phyloP scores from a whole-genome alignment of 345 rosid genomes.

The Cardiospermum halicacabum region DNA sequence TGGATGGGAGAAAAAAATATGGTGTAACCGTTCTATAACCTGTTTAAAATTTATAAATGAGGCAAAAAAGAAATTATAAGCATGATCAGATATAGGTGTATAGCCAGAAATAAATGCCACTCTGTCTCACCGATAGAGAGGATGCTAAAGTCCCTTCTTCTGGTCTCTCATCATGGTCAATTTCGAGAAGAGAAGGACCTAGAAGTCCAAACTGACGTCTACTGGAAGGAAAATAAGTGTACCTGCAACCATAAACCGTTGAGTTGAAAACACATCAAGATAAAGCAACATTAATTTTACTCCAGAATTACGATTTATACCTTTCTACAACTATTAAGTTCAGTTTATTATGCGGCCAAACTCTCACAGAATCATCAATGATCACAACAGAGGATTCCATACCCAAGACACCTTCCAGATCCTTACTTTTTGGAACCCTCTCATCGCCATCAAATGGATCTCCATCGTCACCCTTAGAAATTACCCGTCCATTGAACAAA shows the following conservation, averaged over 20 bases:
- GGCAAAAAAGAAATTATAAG: not conserved
- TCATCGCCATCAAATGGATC: conserved; percentile 83
- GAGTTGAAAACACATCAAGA: not conserved
- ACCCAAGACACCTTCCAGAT: conserved; percentile 97
- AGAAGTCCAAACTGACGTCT: conserved; percentile 95
- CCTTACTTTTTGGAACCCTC: conserved; percentile 90
- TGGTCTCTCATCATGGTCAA: conserved; percentile 92
- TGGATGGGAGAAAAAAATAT: conserved; percentile 62
- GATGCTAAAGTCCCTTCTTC: conserved; percentile 98
- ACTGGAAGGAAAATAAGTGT: conserved; percentile 93
- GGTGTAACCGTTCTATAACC: conserved; percentile 90
- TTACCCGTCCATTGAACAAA: conserved; percentile 88
- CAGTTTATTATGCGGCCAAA: conserved; percentile 94
- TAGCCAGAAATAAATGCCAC: conserved; percentile 6
- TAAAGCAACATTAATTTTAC: not conserved
- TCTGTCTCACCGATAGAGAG: conserved; percentile 71
- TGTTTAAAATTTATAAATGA: conserved; percentile 21
- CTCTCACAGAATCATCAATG: conserved; percentile 93
- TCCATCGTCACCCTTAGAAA: conserved; percentile 95
- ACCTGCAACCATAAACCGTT: conserved; percentile 43
- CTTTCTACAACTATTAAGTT: conserved; percentile 95
- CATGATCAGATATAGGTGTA: not conserved
- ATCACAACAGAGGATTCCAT: conserved; percentile 97
- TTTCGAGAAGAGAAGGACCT: conserved; percentile 98
- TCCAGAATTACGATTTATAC: conserved; percentile 27